Base-by-base conservation (phyloP, 2,329 filamentous ascomycete genomes). In the Cladosporium sp. region DNA sequence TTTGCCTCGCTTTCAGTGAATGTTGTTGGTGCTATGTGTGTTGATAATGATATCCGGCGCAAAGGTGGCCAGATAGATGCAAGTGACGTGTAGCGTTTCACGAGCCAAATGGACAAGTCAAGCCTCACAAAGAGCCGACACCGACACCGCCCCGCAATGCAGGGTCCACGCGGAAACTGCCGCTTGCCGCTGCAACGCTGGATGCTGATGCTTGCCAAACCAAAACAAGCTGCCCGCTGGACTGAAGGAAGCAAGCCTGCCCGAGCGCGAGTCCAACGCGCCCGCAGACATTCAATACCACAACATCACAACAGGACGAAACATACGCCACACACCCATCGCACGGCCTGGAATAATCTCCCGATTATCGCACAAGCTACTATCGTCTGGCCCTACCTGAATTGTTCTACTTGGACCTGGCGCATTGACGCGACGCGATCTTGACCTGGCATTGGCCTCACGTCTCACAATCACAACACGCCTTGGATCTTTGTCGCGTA, bases 21-120 rank as follows among this genome's bases (percentile, higher is more conserved):
- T 11, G 57, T n/a, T 26, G 32, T 21, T 59, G 36, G 24, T 44
- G n/a, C 7, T 15, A 41, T 5, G n/a, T 2, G 38, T 44, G 24
- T 28, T 36, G 32, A 32, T 57, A 32, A 24, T 18, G 61, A 47
- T 47, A 21, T 24, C 18, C 51, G 51, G 61, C 61, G 61, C 49
- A 55, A 57, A 57, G 59, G 61, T 57, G 49, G 51, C 60, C 61
- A 64, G 61, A 44, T 34, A 34, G 32, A 32, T 64, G 6, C 21
- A 62, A 52, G 57, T 59, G 38, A 59, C 57, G 57, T 59, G 57
- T 32, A 38, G 57, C 24, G 32, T 36, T 38, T 21, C 32, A 10
- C n/a, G 14, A 30, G 32, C n/a, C 54, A 24, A 24, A 10, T 36
- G 34, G 55, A 34, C 34, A 58, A 36, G 14, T 12, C 34, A 18